A percentile compares a stretch with the other conserved stretches of the same genome.
phyloP scores from a whole-genome alignment of 768 basidiomycete species.

The Termitomyces sp. region DNA sequence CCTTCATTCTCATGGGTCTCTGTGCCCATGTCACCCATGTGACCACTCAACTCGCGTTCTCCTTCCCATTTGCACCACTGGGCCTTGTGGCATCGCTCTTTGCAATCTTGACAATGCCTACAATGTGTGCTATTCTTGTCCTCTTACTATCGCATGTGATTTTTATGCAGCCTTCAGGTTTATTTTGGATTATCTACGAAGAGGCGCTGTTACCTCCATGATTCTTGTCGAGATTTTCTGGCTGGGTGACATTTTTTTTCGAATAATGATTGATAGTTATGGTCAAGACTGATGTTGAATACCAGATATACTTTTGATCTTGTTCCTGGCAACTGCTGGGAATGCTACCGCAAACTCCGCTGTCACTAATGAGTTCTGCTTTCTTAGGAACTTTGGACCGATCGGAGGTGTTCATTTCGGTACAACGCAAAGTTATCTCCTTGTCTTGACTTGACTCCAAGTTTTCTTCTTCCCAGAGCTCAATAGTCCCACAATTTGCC shows the following conservation, averaged over 20 bases:
- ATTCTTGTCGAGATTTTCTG: constrained; percentile 34
- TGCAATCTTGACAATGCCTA: constrained; percentile 33
- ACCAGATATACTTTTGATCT: constrained; percentile 38
- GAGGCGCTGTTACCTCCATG: constrained; percentile 33
- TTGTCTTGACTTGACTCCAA: not conserved
- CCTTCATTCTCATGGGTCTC: constrained; percentile 22
- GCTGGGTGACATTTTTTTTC: constrained; percentile 28
- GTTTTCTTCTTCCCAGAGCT: not conserved
- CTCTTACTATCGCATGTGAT: not conserved
- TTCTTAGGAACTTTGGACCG: not conserved
- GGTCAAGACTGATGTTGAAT: not conserved
- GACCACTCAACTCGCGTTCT: constrained; percentile 14
- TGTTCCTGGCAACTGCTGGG: constrained; percentile 39
- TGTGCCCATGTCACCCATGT: constrained; percentile 17
- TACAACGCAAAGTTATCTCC: not conserved
- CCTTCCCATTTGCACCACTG: constrained; percentile 26
- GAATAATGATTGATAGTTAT: not conserved
- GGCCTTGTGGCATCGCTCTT: constrained; percentile 30
- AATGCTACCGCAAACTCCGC: constrained; percentile 20
- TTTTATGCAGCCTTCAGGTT: constrained; percentile 19
- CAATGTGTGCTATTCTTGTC: constrained; percentile 26
- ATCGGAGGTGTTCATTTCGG: not conserved
- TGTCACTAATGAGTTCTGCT: constrained; percentile 11
- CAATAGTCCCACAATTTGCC: constrained; percentile 23
- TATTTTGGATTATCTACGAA: constrained; percentile 26